phyloP scores from a whole-genome alignment of 169 alveolate genomes.

The Perkinsus marinus region DNA sequence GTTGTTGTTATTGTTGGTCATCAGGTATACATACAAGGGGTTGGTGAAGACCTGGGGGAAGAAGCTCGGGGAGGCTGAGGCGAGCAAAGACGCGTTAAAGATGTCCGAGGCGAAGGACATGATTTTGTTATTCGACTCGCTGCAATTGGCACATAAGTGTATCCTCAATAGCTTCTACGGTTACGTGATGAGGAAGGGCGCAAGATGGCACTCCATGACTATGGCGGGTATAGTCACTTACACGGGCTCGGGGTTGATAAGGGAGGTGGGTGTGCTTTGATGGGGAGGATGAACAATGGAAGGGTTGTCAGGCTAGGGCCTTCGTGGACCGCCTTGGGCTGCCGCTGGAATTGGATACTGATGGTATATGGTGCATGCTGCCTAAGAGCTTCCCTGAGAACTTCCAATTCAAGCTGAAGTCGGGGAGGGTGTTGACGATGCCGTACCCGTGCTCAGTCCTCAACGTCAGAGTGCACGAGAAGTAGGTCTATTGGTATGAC shows the following conservation, averaged over 20 bases:
- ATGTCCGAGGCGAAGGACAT: constrained; percentile 71
- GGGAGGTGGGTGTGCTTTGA: constrained; percentile 52
- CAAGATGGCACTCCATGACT: constrained; percentile 98
- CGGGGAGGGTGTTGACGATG: constrained; percentile 36
- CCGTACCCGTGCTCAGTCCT: constrained; percentile 85
- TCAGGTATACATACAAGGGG: too few relatives aligned
- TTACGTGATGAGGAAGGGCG: constrained; percentile 92
- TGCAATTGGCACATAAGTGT: constrained; percentile 97
- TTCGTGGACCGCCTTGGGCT: constrained; percentile 85
- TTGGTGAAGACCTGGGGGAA: constrained; percentile 8
- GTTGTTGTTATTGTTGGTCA: too few relatives aligned
- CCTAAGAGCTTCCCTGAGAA: constrained; percentile 86
- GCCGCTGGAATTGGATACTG: constrained; percentile 98
- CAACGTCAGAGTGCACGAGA: constrained; percentile 78
- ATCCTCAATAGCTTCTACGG: constrained; percentile 98
- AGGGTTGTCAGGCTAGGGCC: constrained; percentile 27
- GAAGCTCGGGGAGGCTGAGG: constrained; percentile 51
- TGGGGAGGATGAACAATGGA: not conserved
- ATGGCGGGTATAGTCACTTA: constrained; percentile 98
- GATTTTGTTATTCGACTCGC: constrained; percentile 79
- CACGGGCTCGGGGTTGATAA: constrained; percentile 87
- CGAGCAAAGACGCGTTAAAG: constrained; percentile 40
- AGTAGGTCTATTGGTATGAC: constrained; percentile 17
- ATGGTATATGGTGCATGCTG: constrained; percentile 96
- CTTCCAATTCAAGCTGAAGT: constrained; percentile 28